Evolutionary conservation across 192 early-diverging fungal genomes (phyloP), one percentile per base, ranked within the genome.

Genomic region (Coemansia sp.): DNA sequence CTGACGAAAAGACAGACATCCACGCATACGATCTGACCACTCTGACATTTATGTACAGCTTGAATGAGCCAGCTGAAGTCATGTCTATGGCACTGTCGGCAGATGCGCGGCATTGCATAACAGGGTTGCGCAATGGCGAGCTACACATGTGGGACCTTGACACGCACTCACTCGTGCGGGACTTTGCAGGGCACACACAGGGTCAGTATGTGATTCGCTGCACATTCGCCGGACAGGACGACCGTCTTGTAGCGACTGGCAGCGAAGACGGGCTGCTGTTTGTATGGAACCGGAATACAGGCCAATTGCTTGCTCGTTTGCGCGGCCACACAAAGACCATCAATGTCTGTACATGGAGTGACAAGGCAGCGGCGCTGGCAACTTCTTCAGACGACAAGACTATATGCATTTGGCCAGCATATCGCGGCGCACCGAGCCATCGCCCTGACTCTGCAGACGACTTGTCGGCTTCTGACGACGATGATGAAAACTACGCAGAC

Each of bases 141-240:
- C 89, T 97, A 41, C 92, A 96, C 72, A 72, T 98, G 65, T 98
- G 95, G 94, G 87, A 95, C 64, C 66, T 98, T 22, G 68, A 80
- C 31, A 79, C 90, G 37, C 78, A 77, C 47, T 69, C 77, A 29
- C 73, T 95, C n/a, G 82, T 90, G 7, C 88, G 87, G 21, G 89
- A 87, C 31, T 97, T 91, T 62, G 65, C 74, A 10, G 96, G 95
- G 0, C 90, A 82, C 19, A 49, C 56, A 43, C 95, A 97, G 71
- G 91, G 88, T 0, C 72, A 84, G 7, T 97, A 91, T 71, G 90
- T 96, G 27, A 96, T 98, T 61, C 85, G 96, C 55, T 94, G 91
- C 3, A 89, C 91, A 23, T 94, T 98, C 84, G 96, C 93, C 9
- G 95, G 96, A 11, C 62, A 84, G 22, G 79, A 90, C 52, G 87